A percentile compares a stretch with the other conserved stretches of the same genome.
phyloP scores from a whole-genome alignment of 768 basidiomycete genomes.

The Calocera viscosa region DNA sequence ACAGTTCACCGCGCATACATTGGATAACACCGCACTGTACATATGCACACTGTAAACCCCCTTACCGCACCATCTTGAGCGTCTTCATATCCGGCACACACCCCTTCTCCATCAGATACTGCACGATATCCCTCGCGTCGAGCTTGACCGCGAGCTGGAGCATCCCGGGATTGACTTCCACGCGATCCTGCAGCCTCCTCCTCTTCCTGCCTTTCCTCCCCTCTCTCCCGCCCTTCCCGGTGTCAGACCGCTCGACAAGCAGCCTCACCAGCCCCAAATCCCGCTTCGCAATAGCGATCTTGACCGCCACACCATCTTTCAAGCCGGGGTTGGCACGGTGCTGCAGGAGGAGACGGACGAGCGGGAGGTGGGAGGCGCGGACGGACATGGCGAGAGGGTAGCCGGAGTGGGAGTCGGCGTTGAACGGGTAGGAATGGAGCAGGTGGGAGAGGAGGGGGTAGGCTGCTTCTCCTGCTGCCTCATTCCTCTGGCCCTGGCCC shows the following conservation, averaged over 20 bases:
- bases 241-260: constrained; percentile 57
- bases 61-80: neutral
- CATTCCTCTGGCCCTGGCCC: too few species aligned
- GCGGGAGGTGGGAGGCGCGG: constrained; percentile 45
- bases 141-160: constrained; percentile 51
- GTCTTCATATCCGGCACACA: constrained; percentile 24
- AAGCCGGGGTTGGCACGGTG: constrained; percentile 56
- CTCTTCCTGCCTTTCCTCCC: constrained; percentile 31
- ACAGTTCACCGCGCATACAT: neutral
- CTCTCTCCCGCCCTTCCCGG: constrained; percentile 17
- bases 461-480: too few species aligned
- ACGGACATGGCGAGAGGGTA: constrained; percentile 77
- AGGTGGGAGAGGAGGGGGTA: constrained; percentile 25
- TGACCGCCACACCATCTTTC: constrained; percentile 53
- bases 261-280: constrained; percentile 57
- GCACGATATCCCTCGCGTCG: constrained; percentile 54
- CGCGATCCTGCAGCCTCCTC: constrained; percentile 47
- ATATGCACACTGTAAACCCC: too few species aligned
- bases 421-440: constrained; percentile 31
- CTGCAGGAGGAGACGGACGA: constrained; percentile 57
- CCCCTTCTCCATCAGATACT: constrained; percentile 63
- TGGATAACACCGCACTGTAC: too few species aligned
- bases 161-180: constrained; percentile 44
- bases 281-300: constrained; percentile 59
- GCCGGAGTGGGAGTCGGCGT: constrained; percentile 58